phyloP scores from a whole-genome alignment of 1,284 basidiomycete genomes.

The Malassezia globosa region DNA sequence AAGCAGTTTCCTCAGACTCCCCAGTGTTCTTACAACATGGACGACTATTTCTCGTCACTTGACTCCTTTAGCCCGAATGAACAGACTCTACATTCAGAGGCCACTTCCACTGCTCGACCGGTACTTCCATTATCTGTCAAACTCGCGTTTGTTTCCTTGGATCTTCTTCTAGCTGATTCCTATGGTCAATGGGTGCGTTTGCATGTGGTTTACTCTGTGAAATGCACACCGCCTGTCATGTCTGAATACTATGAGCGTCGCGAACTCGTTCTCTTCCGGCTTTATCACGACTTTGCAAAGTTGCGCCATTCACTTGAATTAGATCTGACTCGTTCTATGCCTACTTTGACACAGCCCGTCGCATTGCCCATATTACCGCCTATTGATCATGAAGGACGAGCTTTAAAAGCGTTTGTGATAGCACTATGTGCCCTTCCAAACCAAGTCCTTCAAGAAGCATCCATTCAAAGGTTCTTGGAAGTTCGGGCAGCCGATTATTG shows the following conservation, averaged over 20 bases:
- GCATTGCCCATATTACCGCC: neutral
- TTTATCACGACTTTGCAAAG: conserved; percentile 77
- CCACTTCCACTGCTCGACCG: conserved; percentile 45
- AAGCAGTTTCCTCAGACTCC: neutral
- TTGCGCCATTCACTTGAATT: neutral
- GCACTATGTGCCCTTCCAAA: conserved; percentile 61
- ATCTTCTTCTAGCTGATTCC: conserved; percentile 91
- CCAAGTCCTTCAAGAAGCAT: conserved; percentile 68
- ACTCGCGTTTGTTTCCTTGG: conserved; percentile 70
- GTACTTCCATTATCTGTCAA: conserved; percentile 50
- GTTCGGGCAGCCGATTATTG: conserved; percentile 68
- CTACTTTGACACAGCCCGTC: neutral
- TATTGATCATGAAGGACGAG: no score
- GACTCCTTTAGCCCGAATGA: neutral
- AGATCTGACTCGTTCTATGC: neutral
- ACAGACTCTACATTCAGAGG: neutral
- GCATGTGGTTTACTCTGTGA: conserved; percentile 66
- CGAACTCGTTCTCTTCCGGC: conserved; percentile 78
- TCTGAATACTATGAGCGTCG: conserved; percentile 51
- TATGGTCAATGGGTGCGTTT: conserved; percentile 96
- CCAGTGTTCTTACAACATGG: neutral
- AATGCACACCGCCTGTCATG: no score
- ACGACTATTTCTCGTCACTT: conserved; percentile 1
- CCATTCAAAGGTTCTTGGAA: conserved; percentile 74
- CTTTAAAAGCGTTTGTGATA: no score